Evolutionary conservation across 2,329 filamentous ascomycete genomes (phyloP), one percentile per base, ranked within the genome.

Genomic region (Endoconidiophora laricicola): DNA sequence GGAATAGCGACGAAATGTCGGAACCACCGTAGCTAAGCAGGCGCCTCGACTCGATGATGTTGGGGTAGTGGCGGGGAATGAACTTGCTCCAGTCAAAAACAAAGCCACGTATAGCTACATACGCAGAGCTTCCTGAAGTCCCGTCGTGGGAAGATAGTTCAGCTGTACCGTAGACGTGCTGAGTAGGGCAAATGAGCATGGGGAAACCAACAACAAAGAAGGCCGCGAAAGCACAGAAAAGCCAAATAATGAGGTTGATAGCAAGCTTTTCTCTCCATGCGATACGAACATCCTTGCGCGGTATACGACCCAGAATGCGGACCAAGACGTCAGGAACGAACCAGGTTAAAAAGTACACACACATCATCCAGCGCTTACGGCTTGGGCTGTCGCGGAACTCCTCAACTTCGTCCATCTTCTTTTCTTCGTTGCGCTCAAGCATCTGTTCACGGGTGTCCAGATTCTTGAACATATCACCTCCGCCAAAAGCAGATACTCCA

Each of bases 201-300:
- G 93, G 93, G 61, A 98, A 93, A 50, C 80, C 73, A 54, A 96
- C 74, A 60, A 96, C 86, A 71, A 98, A 83, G 70, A 98, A 98
- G 50, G 83, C 75, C 24, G 85, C 79, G 45, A 84, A 65, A 14
- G 68, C 69, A 66, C 90, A 96, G 61, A 74, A 77, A 52, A 90
- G 69, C 91, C 93, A 98, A 62, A 98, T 98, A 60, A 96, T 74
- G 63, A 98, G 72, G 69, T 98, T 98, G 73, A 98, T 98, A 49
- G 91, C 90, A 53, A 98, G 64, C 71, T 98, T 98, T 64, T 98
- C 91, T 61, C 91, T 76, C 91, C 91, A 98, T 0, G 91, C 91
- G 62, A 83, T 73, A 22, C 88, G 83, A 6, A 98, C 79, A 63
- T 98, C 91, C 62, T 93, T 93, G 54, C 91, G 84, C 53, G 83